Evolutionary conservation across 495 filamentous ascomycete species (phyloP), one percentile per base, ranked within the genome.

Genomic region (Trichoderma virens): DNA sequence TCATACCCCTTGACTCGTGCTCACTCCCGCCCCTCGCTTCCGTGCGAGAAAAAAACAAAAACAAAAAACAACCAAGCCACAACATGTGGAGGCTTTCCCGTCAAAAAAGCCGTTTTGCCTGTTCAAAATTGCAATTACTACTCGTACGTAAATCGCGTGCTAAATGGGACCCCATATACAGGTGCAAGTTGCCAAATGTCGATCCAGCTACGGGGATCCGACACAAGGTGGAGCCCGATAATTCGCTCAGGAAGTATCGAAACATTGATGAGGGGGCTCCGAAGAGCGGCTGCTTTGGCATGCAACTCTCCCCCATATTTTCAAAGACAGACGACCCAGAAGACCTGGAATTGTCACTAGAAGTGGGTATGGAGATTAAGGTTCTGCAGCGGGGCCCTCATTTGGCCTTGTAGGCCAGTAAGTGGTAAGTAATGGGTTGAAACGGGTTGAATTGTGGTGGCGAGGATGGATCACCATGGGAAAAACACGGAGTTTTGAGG

Each of bases 141-240:
- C n/a, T n/a, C n/a, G n/a, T 20, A 18, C 43, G n/a, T 47, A 5
- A 25, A 8, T 47, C 62, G 30, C 45, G 31, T 18, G 45, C 23
- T 65, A 38, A 39, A 64, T 56, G 28, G 20, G 30, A 9, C 5
- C 38, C n/a, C 13, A 30, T 47, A 8, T 18, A 31, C 59, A 85
- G 93, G 32, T 97, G 93, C 73, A 87, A 85, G 62, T 72, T 97
- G 63, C 92, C 92, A 5, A 97, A 97, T 69, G 88, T 93, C 2
- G 83, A 96, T 74, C 91, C 82, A 18, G 79, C 79, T 23, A 91
- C 85, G 2, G 93, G 91, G 0, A 68, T 82, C n/a, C 82, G 84
- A 61, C 90, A 96, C 72, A 72, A 73, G 2, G 77, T 74, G 6
- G 88, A 97, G 76, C 92, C 93, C 18, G 88, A 92, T 74, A 75